These are phyloP conservation scores for Calonectria montana DNA, from an alignment of 2,329 filamentous ascomycete species.

Conservation along the genomic window DNA sequence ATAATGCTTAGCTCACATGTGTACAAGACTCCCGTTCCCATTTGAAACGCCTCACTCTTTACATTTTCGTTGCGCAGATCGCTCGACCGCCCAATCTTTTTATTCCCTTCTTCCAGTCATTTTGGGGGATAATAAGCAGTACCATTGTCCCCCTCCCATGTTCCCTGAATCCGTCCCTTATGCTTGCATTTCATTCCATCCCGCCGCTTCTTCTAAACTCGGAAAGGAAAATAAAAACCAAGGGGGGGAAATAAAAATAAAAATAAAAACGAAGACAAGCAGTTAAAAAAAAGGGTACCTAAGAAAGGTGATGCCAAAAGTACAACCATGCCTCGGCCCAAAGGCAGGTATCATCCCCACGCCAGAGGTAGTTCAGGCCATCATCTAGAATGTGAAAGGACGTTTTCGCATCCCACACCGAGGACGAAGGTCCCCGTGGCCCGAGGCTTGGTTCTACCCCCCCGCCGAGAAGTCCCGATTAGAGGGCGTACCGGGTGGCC, in stretches of 20 bases:
- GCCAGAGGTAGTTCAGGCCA: not conserved
- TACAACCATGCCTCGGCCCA: constrained; percentile 35
- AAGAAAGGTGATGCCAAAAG: not conserved
- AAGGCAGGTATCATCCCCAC: constrained; percentile 22
- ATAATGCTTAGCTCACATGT: constrained; percentile 35
- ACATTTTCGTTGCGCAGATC: constrained; percentile 22
- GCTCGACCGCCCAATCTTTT: constrained; percentile 4
- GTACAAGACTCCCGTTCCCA: constrained; percentile 31
- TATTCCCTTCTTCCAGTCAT: constrained; percentile 8
- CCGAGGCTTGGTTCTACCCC: constrained; percentile 23
- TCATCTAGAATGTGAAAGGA: not conserved
- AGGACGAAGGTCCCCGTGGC: constrained; percentile 25
- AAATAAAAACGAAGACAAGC: constrained; percentile 16
- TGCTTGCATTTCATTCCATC: not conserved
- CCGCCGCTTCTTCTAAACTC: not conserved
- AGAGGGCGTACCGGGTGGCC: constrained; percentile 36
- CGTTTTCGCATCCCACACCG: not conserved
- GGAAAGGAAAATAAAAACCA: not conserved
- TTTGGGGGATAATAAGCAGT: not conserved
- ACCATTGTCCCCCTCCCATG: not conserved
- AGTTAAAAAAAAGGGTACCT: constrained; percentile 9
- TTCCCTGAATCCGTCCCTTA: not conserved
- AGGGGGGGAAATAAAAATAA: not conserved
- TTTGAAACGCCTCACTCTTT: constrained; percentile 39
- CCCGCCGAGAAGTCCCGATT: constrained; percentile 37